Evolutionary conservation across 176 grass and related monocot genomes (phyloP).

Genomic region (Panicum miliaceum): DNA sequence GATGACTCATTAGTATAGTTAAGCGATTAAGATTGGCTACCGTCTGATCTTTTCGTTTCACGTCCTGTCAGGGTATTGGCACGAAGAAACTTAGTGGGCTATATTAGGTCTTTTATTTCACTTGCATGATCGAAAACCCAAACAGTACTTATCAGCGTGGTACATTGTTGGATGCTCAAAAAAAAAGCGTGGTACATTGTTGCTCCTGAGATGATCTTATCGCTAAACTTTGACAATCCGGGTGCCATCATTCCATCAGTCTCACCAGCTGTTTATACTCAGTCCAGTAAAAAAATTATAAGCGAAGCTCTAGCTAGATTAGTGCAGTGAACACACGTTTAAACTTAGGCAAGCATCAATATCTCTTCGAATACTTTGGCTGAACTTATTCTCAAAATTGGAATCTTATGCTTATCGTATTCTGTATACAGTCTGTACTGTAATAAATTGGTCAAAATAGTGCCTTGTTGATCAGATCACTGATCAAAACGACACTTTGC

Average conservation of each 20-base stretch:
- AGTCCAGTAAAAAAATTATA: neutral
- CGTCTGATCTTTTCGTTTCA: conserved; percentile 8
- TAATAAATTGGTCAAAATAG: neutral
- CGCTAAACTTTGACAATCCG: too few species aligned
- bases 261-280: neutral
- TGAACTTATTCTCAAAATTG: neutral
- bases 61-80: neutral
- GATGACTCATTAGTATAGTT: neutral
- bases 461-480: neutral
- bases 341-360: neutral
- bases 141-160: neutral
- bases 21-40: neutral
- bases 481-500: neutral
- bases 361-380: too few species aligned
- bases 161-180: too few species aligned
- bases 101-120: neutral
- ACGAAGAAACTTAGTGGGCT: neutral
- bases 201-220: too few species aligned
- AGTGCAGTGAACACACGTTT: neutral
- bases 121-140: neutral
- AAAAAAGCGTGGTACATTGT: too few species aligned
- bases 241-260: too few species aligned
- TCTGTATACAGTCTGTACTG: neutral
- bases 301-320: too few species aligned
- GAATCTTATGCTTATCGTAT: too few species aligned